These are phyloP conservation scores for Moesziomyces parantarcticus DNA, from an alignment of 1,284 basidiomycete species.

Conservation along the genomic window DNA sequence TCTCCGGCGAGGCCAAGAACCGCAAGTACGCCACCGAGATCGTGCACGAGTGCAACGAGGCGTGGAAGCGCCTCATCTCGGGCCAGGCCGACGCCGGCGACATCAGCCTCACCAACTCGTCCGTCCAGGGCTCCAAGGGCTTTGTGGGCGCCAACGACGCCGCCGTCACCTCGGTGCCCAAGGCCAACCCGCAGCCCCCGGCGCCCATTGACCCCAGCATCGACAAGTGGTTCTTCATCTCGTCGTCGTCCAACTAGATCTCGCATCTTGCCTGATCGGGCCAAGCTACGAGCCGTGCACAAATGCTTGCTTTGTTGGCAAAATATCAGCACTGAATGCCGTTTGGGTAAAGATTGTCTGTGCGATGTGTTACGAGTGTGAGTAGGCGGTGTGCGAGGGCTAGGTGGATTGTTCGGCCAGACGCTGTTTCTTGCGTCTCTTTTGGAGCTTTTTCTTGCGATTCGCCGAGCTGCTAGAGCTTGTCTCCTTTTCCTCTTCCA, in stretches of 20 bases:
- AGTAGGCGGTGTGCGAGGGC: background rate
- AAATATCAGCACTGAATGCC: too few species aligned
- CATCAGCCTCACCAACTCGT: conserved; percentile 71
- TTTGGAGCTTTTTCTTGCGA: conserved; percentile 40
- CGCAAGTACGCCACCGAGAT: conserved; percentile 96
- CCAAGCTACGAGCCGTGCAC: too few species aligned
- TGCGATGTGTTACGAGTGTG: background rate
- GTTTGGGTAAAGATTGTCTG: too few species aligned
- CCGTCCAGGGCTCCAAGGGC: conserved; percentile 80
- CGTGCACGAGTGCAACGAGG: conserved; percentile 98
- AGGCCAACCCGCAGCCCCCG: conserved; percentile 73
- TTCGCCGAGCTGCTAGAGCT: conserved; percentile 7
- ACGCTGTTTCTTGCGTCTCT: conserved; percentile 35
- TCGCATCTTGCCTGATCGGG: background rate
- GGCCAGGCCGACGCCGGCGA: conserved; percentile 74
- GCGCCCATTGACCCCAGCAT: conserved; percentile 67
- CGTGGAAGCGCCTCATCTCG: conserved; percentile 91
- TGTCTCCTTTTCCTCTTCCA: conserved; percentile 3
- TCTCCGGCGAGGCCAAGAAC: conserved; percentile 99
- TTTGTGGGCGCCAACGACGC: conserved; percentile 75
- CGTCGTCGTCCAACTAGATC: conserved; percentile 47
- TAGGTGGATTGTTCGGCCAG: conserved; percentile 7
- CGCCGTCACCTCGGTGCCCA: conserved; percentile 77
- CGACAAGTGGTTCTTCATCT: conserved; percentile 68
- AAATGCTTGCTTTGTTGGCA: too few species aligned